Evolutionary conservation across 2,329 filamentous ascomycete species (phyloP).

Genomic region (Fusarium foetens): DNA sequence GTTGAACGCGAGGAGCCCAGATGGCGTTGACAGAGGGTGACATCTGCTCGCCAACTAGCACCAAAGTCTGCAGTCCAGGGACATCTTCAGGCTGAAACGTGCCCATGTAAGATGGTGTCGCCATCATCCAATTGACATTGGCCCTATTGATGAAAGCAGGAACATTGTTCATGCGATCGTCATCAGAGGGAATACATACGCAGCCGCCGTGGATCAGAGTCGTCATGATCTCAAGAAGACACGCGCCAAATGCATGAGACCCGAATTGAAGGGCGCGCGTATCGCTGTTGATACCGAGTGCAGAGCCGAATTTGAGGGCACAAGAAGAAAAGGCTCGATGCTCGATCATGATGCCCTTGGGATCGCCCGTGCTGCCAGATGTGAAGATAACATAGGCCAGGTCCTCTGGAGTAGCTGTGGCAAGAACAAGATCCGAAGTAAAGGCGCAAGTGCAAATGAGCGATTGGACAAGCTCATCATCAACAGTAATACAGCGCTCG

Average conservation of each 20-base stretch:
- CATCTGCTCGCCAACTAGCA: slow-evolving; percentile 9
- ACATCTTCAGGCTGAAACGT: not conserved
- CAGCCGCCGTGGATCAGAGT: slow-evolving; percentile 24
- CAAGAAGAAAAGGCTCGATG: slow-evolving; percentile 5
- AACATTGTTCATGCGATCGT: slow-evolving; percentile 36
- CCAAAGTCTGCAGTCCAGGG: not conserved
- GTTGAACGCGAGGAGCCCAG: slow-evolving; percentile 32
- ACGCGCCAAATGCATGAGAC: slow-evolving; percentile 33
- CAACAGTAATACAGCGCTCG: not conserved
- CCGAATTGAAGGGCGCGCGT: slow-evolving; percentile 30
- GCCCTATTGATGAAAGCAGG: slow-evolving; percentile 8
- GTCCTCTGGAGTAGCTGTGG: not conserved
- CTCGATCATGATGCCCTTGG: slow-evolving; percentile 28
- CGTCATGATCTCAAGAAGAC: slow-evolving; percentile 21
- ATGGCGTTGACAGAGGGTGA: not conserved
- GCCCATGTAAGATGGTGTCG: slow-evolving; percentile 26
- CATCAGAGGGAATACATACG: slow-evolving; percentile 38
- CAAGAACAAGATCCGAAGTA: rapidly evolving
- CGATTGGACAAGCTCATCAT: not conserved
- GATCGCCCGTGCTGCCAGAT: slow-evolving; percentile 36
- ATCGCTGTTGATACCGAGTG: not conserved
- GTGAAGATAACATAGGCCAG: slow-evolving; percentile 34
- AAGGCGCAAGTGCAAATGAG: not conserved
- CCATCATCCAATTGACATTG: slow-evolving; percentile 25
- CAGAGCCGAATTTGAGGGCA: not conserved